These are phyloP conservation scores for Juncus effusus DNA, from an alignment of 176 grass and related monocot species.

Conservation along the genomic window DNA sequence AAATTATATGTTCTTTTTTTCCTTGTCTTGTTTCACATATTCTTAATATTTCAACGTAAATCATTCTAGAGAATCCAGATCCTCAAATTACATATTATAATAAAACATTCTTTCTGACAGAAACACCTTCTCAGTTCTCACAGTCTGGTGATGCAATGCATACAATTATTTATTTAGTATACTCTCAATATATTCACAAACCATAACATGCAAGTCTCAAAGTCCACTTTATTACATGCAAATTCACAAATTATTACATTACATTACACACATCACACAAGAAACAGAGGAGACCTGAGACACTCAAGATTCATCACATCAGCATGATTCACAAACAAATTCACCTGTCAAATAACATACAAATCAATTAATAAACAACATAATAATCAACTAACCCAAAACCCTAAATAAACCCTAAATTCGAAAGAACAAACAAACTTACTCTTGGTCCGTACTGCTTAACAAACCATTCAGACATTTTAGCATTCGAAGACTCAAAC, in stretches of 20 bases:
- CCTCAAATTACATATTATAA: no score
- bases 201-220: no score
- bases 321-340: constrained; percentile 65
- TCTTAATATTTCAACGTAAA: no score
- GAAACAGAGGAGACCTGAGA: constrained; percentile 32
- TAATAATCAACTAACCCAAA: not conserved
- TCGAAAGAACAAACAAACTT: constrained; percentile 5
- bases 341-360: constrained; percentile 46
- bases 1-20: no score
- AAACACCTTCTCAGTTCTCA: no score
- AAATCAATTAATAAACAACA: not conserved
- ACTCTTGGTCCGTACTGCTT: constrained; percentile 79
- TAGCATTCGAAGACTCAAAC: constrained; percentile 62
- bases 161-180: no score
- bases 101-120: no score
- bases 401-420: not conserved
- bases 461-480: constrained; percentile 78
- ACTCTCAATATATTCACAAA: no score
- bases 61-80: no score
- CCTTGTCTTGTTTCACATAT: no score
- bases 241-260: not conserved
- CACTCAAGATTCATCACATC: constrained; percentile 88
- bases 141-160: no score
- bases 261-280: not conserved
- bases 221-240: not conserved